Evolutionary conservation across 805 yeast species (phyloP).

Genomic region (Barnettozyma sucrosica): DNA sequence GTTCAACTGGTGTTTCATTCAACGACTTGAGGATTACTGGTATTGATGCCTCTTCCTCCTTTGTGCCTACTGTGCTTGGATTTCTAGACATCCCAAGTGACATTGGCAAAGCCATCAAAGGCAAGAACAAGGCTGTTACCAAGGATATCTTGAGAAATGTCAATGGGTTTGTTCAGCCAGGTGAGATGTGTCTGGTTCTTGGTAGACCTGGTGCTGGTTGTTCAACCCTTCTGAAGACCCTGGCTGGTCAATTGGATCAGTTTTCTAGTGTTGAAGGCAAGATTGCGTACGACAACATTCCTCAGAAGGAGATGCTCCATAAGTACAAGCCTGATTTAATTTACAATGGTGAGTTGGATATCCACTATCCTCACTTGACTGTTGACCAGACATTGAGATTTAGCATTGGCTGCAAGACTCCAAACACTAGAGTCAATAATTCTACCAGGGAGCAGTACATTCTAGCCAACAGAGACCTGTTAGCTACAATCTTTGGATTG

Average conservation of each 20-base stretch:
- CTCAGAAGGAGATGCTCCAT: slow-evolving; percentile 53
- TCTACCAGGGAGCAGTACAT: slow-evolving; percentile 44
- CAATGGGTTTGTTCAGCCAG: slow-evolving; percentile 41
- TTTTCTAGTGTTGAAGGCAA: slow-evolving; percentile 41
- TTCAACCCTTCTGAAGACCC: slow-evolving; percentile 58
- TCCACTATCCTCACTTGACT: slow-evolving; percentile 71
- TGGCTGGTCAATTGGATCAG: slow-evolving; percentile 44
- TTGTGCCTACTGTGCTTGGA: slow-evolving; percentile 11
- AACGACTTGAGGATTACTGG: slow-evolving; percentile 11
- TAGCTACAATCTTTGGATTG: slow-evolving; percentile 52
- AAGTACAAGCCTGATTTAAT: slow-evolving; percentile 50
- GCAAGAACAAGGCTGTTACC: slow-evolving; percentile 4
- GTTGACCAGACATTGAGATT: slow-evolving; percentile 68
- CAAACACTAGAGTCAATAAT: slow-evolving; percentile 44
- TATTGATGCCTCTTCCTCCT: slow-evolving; percentile 11
- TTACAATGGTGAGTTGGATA: slow-evolving; percentile 59
- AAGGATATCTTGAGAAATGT: slow-evolving; percentile 26
- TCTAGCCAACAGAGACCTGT: slow-evolving; percentile 39
- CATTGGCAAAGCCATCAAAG: neutral
- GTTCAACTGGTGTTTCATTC: slow-evolving; percentile 36
- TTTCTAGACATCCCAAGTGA: slow-evolving; percentile 6
- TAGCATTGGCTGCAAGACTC: slow-evolving; percentile 67
- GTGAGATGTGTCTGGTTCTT: slow-evolving; percentile 64
- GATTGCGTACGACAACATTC: slow-evolving; percentile 55
- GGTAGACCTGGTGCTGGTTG: slow-evolving; percentile 83